These are phyloP conservation scores for Trichoderma koningii DNA, from an alignment of 2,329 filamentous ascomycete genomes.

Conservation along the genomic window DNA sequence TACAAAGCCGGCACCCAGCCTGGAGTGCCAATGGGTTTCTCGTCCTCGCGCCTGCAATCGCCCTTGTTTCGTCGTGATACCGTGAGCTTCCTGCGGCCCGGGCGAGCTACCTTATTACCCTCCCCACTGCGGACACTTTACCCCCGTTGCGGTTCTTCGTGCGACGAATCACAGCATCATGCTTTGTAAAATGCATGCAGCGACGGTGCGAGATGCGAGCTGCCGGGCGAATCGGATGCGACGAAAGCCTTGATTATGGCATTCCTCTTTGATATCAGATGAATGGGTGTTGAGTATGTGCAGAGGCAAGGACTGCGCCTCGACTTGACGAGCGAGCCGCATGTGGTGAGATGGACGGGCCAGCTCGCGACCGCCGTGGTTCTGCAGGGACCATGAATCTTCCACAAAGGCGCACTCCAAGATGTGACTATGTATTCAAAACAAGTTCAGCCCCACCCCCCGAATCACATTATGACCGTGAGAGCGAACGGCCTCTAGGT, in stretches of 20 bases:
- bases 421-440: too few species aligned
- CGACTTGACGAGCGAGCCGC: too few species aligned
- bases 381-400: too few species aligned
- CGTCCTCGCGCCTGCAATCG: background rate
- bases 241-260: background rate
- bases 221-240: conserved; percentile 10
- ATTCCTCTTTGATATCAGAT: background rate
- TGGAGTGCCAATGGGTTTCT: background rate
- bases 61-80: background rate
- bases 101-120: background rate
- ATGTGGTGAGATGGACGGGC: too few species aligned
- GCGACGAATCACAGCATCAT: conserved; percentile 25
- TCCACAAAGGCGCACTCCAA: too few species aligned
- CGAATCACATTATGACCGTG: too few species aligned
- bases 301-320: too few species aligned
- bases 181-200: conserved; percentile 23
- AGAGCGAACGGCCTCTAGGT: too few species aligned
- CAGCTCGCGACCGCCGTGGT: too few species aligned
- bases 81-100: background rate
- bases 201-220: background rate
- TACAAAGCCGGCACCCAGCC: background rate
- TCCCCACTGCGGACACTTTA: background rate
- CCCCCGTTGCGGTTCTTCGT: conserved; percentile 10
- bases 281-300: background rate
- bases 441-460: too few species aligned